Conservation (phyloP, 176 grass and related monocot species). For the sorghum (Sorghum bicolor) region Sorghum_bicolor_NCBIv3 NC_012874.2:3272501-3273000, state of each 20-base stretch:
- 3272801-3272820: neutral
- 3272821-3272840: neutral
- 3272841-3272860: neutral
- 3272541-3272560: too few relatives aligned
- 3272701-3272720: neutral
- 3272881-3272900: conserved; percentile 21
- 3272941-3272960: conserved; percentile 14
- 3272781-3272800: neutral
- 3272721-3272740: neutral
- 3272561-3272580: too few relatives aligned
- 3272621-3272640: too few relatives aligned
- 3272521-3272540: too few relatives aligned
- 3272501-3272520: too few relatives aligned
- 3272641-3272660: too few relatives aligned
- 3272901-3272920: conserved; percentile 25
- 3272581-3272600: too few relatives aligned
- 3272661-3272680: too few relatives aligned
- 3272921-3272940: conserved; percentile 33
- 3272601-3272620: too few relatives aligned
- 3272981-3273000: conserved; percentile 30
- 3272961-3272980: conserved; percentile 35
- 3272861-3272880: conserved; percentile 23
- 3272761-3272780: neutral
- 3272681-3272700: too few relatives aligned
- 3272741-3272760: neutral